Evolutionary conservation across 2,329 filamentous ascomycete species (phyloP), one percentile per base, ranked within the genome.

Genomic region (Fusarium newnesense): DNA sequence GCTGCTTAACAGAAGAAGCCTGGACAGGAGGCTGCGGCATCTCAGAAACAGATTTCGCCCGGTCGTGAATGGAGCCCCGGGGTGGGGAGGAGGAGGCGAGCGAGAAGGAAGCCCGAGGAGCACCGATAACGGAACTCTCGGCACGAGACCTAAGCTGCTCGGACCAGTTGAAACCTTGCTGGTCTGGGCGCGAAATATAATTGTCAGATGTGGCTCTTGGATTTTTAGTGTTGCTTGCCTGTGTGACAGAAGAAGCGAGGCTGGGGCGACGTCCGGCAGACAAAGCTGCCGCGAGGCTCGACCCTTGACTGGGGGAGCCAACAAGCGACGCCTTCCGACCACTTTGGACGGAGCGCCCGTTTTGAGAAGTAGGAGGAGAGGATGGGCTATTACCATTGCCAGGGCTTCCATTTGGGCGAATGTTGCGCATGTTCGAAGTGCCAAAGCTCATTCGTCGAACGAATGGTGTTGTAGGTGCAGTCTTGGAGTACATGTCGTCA

Each of bases 141-240:
- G 95, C 95, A 81, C 95, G 93, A 79, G 92, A 93, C 83, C 95
- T 94, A 87, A 98, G 91, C 86, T 97, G 95, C 86, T 98, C 96
- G 81, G 94, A 94, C 93, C 96, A 97, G 85, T 97, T 97, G 89
- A 97, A 97, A 83, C 94, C 94, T 88, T 82, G 80, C 79, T 96
- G 94, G 88, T 94, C 93, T 95, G 90, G 84, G 84, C 87, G 89
- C 82, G 84, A 83, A 85, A 81, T 79, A 74, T 84, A 84, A 84
- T 84, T 85, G 91, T 93, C 89, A 93, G 91, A 91, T 88, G 85
- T 82, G 83, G 86, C 84, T 91, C 80, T 84, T 81, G 85, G 81
- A 82, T 83, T 79, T 81, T 87, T 86, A 86, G 84, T 84, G 83
- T 83, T 87, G 88, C 88, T 90, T 90, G 88, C 87, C 86, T 89